Evolutionary conservation across 768 basidiomycete species (phyloP), one percentile per base, ranked within the genome.

Genomic region (Porphyrellus cyaneotinctus): DNA sequence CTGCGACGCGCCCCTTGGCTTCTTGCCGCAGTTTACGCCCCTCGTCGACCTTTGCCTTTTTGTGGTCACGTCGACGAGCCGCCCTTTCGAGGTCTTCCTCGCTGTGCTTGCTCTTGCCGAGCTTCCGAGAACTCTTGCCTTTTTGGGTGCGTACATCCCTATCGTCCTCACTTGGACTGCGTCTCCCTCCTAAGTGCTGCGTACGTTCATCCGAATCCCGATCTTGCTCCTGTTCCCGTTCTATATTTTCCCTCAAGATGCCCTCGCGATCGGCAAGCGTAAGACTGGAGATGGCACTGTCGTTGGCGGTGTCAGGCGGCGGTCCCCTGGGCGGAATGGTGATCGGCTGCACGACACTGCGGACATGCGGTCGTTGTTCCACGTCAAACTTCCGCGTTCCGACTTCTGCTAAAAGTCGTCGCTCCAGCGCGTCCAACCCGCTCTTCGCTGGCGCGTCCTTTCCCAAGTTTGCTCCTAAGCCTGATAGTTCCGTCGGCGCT

Each of bases 351-450:
- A 76, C 58, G 38, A 75, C 64, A 31, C 63, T 56, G 39, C 74
- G 66, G 9, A 74, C 71, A 36, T 76, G 72, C 0, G 73, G 70
- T 12, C 64, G 62, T 37, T 58, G 52, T 24, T 64, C 59, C 17
- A 51, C 55, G n/a, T 72, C 69, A 0, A 65, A 56, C 61, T 70
- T 75, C 45, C 83, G 75, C 18, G 88, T 90, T 24, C 88, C 88
- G 8, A 91, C 88, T 60, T 90, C 82, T 0, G 80, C 82, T 1
- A 86, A 68, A 4, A 91, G 70, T 47, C 82, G 74, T 43, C 80
- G 74, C 63, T 91, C 88, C 9, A 91, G 70, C 4, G 83, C 88
- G 57, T 91, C 88, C 4, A 91, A 70, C 10, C 88, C 88, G 45
- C 75, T 82, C 58, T 80, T 81, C 37, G 55, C 60, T 6, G 46